A percentile compares a stretch with the other conserved stretches of the same genome.
These are phyloP conservation scores for Xerocomellus chrysenteron DNA, from an alignment of 768 basidiomycete genomes.

Conservation along the genomic window DNA sequence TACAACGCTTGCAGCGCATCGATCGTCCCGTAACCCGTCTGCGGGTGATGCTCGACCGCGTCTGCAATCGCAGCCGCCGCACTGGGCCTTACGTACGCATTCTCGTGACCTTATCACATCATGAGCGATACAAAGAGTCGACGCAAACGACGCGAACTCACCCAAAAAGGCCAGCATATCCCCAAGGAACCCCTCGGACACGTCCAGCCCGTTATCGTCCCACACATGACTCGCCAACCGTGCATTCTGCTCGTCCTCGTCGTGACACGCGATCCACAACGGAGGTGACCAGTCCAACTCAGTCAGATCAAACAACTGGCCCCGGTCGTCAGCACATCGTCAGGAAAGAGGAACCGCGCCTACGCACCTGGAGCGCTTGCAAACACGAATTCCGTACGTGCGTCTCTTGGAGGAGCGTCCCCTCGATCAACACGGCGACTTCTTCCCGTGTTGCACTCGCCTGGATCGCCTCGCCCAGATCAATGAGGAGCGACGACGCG, in stretches of 20 bases:
- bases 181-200: constrained; percentile 60
- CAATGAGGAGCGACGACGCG: constrained; percentile 75
- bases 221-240: constrained; percentile 78
- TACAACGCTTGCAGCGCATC: constrained; percentile 66
- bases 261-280: constrained; percentile 86
- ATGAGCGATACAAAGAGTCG: not conserved
- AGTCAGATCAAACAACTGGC: constrained; percentile 88
- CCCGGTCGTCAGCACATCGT: not conserved
- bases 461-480: constrained; percentile 78
- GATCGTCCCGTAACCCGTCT: constrained; percentile 48
- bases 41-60: constrained; percentile 71
- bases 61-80: constrained; percentile 73
- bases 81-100: constrained; percentile 76
- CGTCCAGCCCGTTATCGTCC: constrained; percentile 95
- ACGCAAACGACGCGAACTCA: constrained; percentile 29
- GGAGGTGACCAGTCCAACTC: constrained; percentile 92
- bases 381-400: constrained; percentile 86
- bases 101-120: constrained; percentile 62
- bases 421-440: constrained; percentile 60
- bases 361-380: constrained; percentile 80
- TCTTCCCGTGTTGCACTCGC: constrained; percentile 63
- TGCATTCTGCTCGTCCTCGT: constrained; percentile 86
- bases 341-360: no score
- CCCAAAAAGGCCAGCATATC: constrained; percentile 69
- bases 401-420: constrained; percentile 81